phyloP scores from a whole-genome alignment of 2,329 filamentous ascomycete species.

The Phaeosphaeria sp. region DNA sequence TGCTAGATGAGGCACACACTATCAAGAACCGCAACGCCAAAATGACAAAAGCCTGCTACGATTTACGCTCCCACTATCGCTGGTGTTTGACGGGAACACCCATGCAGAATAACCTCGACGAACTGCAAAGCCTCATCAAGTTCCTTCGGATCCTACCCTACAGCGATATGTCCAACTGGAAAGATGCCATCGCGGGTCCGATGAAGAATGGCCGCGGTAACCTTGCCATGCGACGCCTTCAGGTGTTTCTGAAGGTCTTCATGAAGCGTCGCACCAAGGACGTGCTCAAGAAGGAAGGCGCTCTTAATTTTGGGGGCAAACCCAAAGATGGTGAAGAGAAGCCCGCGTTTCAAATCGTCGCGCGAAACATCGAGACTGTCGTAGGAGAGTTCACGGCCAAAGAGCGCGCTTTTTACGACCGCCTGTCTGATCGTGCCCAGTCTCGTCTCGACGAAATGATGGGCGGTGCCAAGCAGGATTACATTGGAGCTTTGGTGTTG shows the following conservation, averaged over 20 bases:
- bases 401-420: slow-evolving; percentile 85
- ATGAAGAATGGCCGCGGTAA: slow-evolving; percentile 90
- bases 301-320: slow-evolving; percentile 78
- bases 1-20: slow-evolving; percentile 95
- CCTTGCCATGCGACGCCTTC: slow-evolving; percentile 84
- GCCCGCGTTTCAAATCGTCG: slow-evolving; percentile 86
- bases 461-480: slow-evolving; percentile 78
- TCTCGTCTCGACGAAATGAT: slow-evolving; percentile 89
- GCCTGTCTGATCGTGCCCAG: slow-evolving; percentile 83
- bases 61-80: slow-evolving; percentile 82
- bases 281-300: slow-evolving; percentile 87
- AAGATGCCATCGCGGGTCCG: slow-evolving; percentile 85
- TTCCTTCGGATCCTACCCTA: slow-evolving; percentile 94
- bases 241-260: slow-evolving; percentile 85
- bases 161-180: slow-evolving; percentile 85
- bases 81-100: slow-evolving; percentile 98
- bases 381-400: slow-evolving; percentile 78
- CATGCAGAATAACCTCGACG: slow-evolving; percentile 98
- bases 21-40: slow-evolving; percentile 99
- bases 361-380: slow-evolving; percentile 84
- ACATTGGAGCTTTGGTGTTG: slow-evolving; percentile 90
- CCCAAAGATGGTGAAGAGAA: slow-evolving; percentile 61
- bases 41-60: slow-evolving; percentile 89
- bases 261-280: slow-evolving; percentile 99
- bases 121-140: slow-evolving; percentile 89